Base-by-base conservation (phyloP, 148 eudicot genomes). In the Persicaria tinctoria region DNA sequence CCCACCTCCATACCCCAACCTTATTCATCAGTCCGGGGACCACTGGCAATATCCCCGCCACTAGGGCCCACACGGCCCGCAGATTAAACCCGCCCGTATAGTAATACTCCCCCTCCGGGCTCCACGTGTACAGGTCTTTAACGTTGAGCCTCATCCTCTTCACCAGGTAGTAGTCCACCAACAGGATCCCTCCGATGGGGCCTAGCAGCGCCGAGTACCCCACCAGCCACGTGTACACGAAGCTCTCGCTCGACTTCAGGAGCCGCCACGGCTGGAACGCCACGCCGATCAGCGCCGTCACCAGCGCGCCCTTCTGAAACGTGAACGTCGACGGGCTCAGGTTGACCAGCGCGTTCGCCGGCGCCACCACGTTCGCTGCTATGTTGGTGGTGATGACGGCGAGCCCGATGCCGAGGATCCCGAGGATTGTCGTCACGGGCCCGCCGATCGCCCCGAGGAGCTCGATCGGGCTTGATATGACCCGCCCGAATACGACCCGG, bases 281-380 rank as follows among this genome's bases (percentile, higher is more conserved):
- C 44, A 95, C 89, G 48, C 97, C 99, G 13, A 95, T 83, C 75
- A 95, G 76, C 16, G 99, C 99, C 10, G 99, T 92, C 51, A 95
- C 12, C 6, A 95, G 77, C 12, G 97, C 97, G 14, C 99, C 99
- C 49, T 77, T 85, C 68, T 86, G 51, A 73, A 95, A 95, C 0
- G 92, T 95, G 82, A 95, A 95, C 3, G 55, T 81, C 6, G 94
- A 81, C 13, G 99, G 99, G 77, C 93, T 92, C 2, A 95, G 91
- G 80, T 95, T 95, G 47, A 89, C 97, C 0, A 95, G 80, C 8
- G 97, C 99, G 66, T 95, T 95, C 8, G 99, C 99, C 12, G 99
- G 99, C 17, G 99, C 99, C 1, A 95, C 99, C 1, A 95, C 90
- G 73, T 95, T 95, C 18, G 99, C 99, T 1, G 97, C 99, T 23